phyloP scores from a whole-genome alignment of 108 stramenopile genomes.

The Conticribra weissflogii region DNA sequence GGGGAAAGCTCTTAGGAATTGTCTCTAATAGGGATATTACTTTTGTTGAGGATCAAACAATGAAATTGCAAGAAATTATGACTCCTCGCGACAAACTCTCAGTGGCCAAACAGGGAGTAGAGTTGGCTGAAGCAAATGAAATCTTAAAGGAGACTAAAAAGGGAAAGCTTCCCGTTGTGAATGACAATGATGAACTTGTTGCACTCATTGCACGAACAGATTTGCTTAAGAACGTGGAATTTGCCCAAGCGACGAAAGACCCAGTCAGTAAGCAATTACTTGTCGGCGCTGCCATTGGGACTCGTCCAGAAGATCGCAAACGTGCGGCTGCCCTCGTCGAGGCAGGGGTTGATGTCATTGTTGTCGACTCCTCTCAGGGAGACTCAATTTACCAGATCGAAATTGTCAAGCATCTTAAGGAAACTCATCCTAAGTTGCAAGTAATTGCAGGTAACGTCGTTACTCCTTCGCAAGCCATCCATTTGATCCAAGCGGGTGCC shows the following conservation, averaged over 20 bases:
- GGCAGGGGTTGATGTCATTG: slow-evolving; percentile 99
- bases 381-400: slow-evolving; percentile 99
- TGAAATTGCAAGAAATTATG: slow-evolving; percentile 92
- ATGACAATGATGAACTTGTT: slow-evolving; percentile 94
- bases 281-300: slow-evolving; percentile 98
- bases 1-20: slow-evolving; percentile 95
- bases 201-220: slow-evolving; percentile 98
- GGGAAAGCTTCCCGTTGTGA: slow-evolving; percentile 98
- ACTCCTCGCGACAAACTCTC: slow-evolving; percentile 82
- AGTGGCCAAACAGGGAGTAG: slow-evolving; percentile 92
- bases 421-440: slow-evolving; percentile 82
- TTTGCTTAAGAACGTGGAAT: slow-evolving; percentile 98
- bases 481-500: slow-evolving; percentile 98
- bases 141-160: slow-evolving; percentile 96
- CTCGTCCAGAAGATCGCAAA: slow-evolving; percentile 95
- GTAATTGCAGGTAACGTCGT: slow-evolving; percentile 99
- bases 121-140: slow-evolving; percentile 94
- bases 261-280: slow-evolving; percentile 94
- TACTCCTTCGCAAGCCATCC: slow-evolving; percentile 94
- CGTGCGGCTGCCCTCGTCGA: slow-evolving; percentile 89
- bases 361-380: slow-evolving; percentile 99
- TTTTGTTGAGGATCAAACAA: slow-evolving; percentile 88
- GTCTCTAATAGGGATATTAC: slow-evolving; percentile 97
- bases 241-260: slow-evolving; percentile 95
- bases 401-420: slow-evolving; percentile 94